phyloP scores from a whole-genome alignment of 2,329 filamentous ascomycete genomes.

The Colletotrichum karsti region DNA sequence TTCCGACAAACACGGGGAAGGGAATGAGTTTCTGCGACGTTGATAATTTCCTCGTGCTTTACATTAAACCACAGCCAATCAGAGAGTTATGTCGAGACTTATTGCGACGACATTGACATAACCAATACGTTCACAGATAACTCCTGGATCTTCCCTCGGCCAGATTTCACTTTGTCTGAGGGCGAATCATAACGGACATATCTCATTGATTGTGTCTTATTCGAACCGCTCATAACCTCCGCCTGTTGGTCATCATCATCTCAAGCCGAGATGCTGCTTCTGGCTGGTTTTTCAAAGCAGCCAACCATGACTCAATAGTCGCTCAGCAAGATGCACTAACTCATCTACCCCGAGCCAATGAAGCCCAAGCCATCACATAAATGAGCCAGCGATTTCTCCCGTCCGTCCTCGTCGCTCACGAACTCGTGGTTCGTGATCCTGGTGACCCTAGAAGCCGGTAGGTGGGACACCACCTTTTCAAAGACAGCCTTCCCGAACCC shows the following conservation, averaged over 20 bases:
- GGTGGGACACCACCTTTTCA: conserved; percentile 20
- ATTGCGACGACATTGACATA: too few species aligned
- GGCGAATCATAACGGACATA: background rate
- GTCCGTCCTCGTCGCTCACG: conserved; percentile 1
- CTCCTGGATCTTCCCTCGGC: too few species aligned
- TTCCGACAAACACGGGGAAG: background rate
- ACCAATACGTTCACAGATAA: too few species aligned
- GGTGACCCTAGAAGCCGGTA: background rate
- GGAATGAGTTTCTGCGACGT: background rate
- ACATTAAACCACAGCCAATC: background rate
- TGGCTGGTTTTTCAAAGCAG: background rate
- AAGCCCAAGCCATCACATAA: background rate
- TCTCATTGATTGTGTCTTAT: background rate
- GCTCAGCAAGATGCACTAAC: background rate
- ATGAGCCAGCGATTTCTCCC: background rate
- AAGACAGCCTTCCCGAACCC: conserved; percentile 7
- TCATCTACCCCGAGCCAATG: background rate
- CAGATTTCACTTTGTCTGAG: background rate
- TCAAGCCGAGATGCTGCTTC: background rate
- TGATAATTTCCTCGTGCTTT: background rate
- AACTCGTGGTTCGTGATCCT: conserved; percentile 14
- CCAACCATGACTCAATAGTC: background rate
- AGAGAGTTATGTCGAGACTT: background rate
- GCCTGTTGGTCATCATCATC: background rate
- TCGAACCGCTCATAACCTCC: background rate